Percentiles rank a stretch among this genome's conserved stretches.
These are phyloP conservation scores for Fusarium sp. DNA, from an alignment of 2,329 filamentous ascomycete genomes.

Conservation along the genomic window DNA sequence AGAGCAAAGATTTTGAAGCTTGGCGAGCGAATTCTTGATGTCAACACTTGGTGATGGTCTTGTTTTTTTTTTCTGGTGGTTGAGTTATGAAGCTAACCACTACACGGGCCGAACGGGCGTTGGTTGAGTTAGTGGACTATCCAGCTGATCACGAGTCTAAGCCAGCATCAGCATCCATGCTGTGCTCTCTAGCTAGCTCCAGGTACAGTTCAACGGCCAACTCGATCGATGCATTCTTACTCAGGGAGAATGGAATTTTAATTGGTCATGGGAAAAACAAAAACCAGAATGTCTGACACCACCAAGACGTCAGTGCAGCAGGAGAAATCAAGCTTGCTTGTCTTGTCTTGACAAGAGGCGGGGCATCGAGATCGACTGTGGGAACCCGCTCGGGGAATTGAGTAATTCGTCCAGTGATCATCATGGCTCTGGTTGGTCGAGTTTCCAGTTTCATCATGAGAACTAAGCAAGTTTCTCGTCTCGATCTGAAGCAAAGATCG, in stretches of 20 bases:
- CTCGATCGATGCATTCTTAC: not conserved
- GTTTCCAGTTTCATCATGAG: conserved; percentile 5
- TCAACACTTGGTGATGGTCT: conserved; percentile 12
- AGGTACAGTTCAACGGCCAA: not conserved
- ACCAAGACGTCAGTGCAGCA: conserved; percentile 30
- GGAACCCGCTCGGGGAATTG: conserved; percentile 11
- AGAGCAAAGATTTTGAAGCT: conserved; percentile 24
- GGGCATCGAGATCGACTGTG: conserved; percentile 31
- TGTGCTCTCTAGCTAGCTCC: not conserved
- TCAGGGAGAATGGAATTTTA: not conserved
- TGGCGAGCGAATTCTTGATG: conserved; percentile 28
- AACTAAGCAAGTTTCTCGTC: conserved; percentile 23
- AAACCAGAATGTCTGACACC: conserved; percentile 14
- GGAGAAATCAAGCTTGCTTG: conserved; percentile 19
- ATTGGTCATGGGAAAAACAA: not conserved
- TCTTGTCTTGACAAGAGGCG: conserved; percentile 12
- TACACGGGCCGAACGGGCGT: not conserved
- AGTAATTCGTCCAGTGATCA: not conserved
- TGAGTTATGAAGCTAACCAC: conserved; percentile 9
- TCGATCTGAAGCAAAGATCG: not conserved
- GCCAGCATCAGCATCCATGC: not conserved
- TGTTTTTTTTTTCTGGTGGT: not conserved
- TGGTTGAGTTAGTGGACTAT: not conserved
- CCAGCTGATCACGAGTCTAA: not conserved
- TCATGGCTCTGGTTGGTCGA: not conserved